These are phyloP conservation scores for Penstemon barbatus DNA, from an alignment of 257 asterid genomes.

Conservation along the genomic window DNA sequence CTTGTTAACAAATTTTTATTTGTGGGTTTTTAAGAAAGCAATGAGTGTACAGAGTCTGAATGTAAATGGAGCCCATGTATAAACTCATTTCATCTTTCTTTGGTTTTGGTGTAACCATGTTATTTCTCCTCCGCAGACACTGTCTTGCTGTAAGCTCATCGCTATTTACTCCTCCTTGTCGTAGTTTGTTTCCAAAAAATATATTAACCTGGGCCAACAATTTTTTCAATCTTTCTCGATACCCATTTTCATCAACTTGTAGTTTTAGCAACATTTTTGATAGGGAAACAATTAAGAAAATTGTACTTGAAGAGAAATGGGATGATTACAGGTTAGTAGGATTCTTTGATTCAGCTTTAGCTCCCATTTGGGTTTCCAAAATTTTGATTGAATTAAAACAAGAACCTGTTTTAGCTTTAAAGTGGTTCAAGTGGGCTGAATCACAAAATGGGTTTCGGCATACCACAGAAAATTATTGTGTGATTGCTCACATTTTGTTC, in stretches of 20 bases:
- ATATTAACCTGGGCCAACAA: slow-evolving; percentile 40
- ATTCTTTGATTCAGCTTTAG: slow-evolving; percentile 44
- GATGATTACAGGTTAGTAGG: slow-evolving; percentile 50
- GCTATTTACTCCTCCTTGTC: slow-evolving; percentile 24
- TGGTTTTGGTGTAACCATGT: slow-evolving; percentile 53
- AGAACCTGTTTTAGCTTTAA: slow-evolving; percentile 76
- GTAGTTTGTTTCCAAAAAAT: slow-evolving; percentile 35
- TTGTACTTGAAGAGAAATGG: slow-evolving; percentile 63
- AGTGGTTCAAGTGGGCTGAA: slow-evolving; percentile 71
- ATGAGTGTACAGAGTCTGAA: slow-evolving; percentile 38
- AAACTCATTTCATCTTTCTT: slow-evolving; percentile 41
- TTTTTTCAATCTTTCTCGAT: slow-evolving; percentile 35
- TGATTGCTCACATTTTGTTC: slow-evolving; percentile 80
- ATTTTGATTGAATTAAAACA: slow-evolving; percentile 54
- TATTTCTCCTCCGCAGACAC: slow-evolving; percentile 59
- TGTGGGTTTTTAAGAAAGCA: slow-evolving; percentile 23
- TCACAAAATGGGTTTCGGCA: slow-evolving; percentile 48
- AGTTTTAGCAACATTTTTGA: slow-evolving; percentile 27
- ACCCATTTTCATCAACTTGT: slow-evolving; percentile 41
- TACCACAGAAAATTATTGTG: slow-evolving; percentile 64
- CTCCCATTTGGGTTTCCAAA: slow-evolving; percentile 63
- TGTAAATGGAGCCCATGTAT: slow-evolving; percentile 48
- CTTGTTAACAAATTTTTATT: background rate
- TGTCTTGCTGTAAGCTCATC: slow-evolving; percentile 44
- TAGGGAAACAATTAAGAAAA: slow-evolving; percentile 38